Evolutionary conservation across 805 yeast genomes (phyloP), one percentile per base, ranked within the genome.

Genomic region (Saccharomyces jurei): DNA sequence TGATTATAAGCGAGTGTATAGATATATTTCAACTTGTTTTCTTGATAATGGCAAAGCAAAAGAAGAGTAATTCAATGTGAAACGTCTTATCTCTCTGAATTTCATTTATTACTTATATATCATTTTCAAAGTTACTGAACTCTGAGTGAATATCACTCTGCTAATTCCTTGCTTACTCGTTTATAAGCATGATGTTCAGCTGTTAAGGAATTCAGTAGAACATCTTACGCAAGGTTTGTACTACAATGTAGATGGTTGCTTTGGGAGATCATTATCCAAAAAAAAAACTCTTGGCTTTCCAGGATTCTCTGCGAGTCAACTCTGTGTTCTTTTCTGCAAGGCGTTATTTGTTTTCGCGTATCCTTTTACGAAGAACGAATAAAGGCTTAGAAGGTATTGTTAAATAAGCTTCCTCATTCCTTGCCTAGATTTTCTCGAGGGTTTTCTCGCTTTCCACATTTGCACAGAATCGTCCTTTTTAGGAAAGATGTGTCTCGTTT

Each of bases 1-100:
- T 28, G 22, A 17, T 29, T 10, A n/a, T 26, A 49, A 52, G 55
- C 52, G 52, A 52, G 44, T n/a, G 44, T 17, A 17, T 8, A 11
- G 17, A 11, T 29, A 13, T 29, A 13, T 29, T 29, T 29, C 11
- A 3, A 10, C 6, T 29, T 29, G 13, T 29, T 29, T 2, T 29
- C 13, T 13, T 9, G 31, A 29, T 9, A 29, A 29, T 6, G 31
- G 31, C 11, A 9, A 29, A 29, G 11, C 31, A 10, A 13, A 10
- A 6, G 25, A 17, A 36, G 3, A 4, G 10, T 25, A 17, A 36
- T 6, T 8, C 4, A 2, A 17, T 5, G 25, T 17, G 25, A 17
- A 4, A 36, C 25, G 4, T 36, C 25, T 36, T 4, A 36, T 17
- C 6, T 36, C 11, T 36, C 10, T 17, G 10, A 36, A 17, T 36